Percentiles rank a stretch among this genome's conserved stretches.
Evolutionary conservation across 2,329 filamentous ascomycete genomes (phyloP).

Genomic region (Aspergillus niger): DNA sequence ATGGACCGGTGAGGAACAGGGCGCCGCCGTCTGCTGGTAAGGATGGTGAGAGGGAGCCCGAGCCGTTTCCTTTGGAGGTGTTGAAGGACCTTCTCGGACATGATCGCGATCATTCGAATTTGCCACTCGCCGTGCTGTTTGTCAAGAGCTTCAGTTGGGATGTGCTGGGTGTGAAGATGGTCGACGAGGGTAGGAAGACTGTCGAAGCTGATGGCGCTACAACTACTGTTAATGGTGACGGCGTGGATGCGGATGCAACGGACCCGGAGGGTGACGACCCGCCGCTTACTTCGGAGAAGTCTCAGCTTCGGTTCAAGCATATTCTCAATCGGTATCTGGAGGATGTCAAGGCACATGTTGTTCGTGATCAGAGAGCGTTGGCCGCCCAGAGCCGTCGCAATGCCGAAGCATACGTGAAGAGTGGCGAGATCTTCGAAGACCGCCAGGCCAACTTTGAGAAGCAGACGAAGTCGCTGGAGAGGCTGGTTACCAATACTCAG

Average conservation of each 20-base stretch:
- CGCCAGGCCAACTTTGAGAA: constrained; percentile 95
- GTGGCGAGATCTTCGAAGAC: constrained; percentile 96
- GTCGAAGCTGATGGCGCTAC: constrained; percentile 78
- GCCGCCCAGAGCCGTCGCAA: constrained; percentile 87
- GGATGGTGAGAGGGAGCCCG: constrained; percentile 68
- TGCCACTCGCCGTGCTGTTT: constrained; percentile 90
- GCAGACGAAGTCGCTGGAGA: constrained; percentile 87
- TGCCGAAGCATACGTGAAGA: constrained; percentile 97
- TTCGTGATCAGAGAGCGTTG: constrained; percentile 90
- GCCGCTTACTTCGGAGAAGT: constrained; percentile 72
- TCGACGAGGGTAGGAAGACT: constrained; percentile 77
- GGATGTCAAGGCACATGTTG: constrained; percentile 83
- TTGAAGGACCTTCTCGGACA: constrained; percentile 93
- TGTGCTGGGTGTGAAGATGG: constrained; percentile 75
- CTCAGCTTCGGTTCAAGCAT: constrained; percentile 83
- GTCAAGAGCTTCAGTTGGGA: constrained; percentile 98
- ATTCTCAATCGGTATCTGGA: constrained; percentile 88
- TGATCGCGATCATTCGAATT: constrained; percentile 86
- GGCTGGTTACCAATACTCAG: constrained; percentile 85
- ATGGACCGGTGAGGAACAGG: constrained; percentile 64
- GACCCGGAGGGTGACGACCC: constrained; percentile 60
- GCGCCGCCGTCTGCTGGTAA: constrained; percentile 55
- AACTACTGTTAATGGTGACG: constrained; percentile 52
- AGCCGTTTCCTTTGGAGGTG: constrained; percentile 96
- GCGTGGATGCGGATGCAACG: constrained; percentile 44